Base-by-base conservation (phyloP, 106 monocot species). In the Dendrobium huoshanense region DNA sequence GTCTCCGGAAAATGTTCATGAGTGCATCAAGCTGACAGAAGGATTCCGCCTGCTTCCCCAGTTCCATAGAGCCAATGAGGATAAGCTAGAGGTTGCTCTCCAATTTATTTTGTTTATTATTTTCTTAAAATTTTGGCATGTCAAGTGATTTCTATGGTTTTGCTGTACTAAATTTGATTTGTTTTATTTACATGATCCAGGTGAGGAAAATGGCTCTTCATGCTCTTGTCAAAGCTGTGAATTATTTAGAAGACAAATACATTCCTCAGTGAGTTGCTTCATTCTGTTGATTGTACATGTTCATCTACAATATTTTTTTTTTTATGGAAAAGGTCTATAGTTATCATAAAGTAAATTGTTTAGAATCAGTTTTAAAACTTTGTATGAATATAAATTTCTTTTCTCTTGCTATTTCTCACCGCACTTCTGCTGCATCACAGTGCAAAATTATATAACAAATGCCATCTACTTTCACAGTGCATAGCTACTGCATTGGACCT, bases 1-100 rank as follows among this genome's bases (percentile, higher is more conserved):
- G 24, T 93, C 96, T 7, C 96, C 96, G 25, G 96, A 96, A 78
- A 96, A 92, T 82, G 75, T 96, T 41, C 25, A 41, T 33, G 92
- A 94, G 75, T 96, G 94, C 75, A 73, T 90, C 61, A 75, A 79
- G n/a, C 75, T 96, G 82, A 92, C 94, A n/a, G 88, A 90, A 80
- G 88, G 92, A 70, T 90, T 92, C 76, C 87, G 94, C 7, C 20
- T 61, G 24, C 94, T 96, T 80, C 96, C 96, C 33, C 83, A 75
- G 3, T 80, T 87, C 61, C 96, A 96, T 82, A 84, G 80, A 40
- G 96, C 92, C 24, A 90, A 90, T 58, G 92, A 94, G 82, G 96
- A 96, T 51, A 96, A 94, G 56, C 83, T 94, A 0, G 96, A 96
- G 94, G 96, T 93, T 54, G 4, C 42, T 51, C 24, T 1, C 18